Evolutionary conservation across 257 asterid species (phyloP).

Genomic region (Misopates orontium): DNA sequence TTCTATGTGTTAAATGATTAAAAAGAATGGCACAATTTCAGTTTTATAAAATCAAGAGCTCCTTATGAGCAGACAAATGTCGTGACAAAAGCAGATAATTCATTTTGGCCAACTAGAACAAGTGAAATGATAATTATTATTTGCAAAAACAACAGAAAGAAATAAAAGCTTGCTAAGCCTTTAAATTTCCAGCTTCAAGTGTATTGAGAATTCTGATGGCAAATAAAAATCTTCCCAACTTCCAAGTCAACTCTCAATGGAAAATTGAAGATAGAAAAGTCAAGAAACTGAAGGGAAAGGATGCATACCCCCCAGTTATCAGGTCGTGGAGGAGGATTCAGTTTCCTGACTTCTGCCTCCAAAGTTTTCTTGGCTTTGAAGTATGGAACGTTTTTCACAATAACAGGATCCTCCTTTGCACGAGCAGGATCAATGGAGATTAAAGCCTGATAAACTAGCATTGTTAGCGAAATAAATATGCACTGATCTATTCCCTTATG

Average conservation of each 20-base stretch:
- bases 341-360: conserved; percentile 88
- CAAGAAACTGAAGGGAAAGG: conserved; percentile 21
- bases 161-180: no score
- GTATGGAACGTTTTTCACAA: conserved; percentile 77
- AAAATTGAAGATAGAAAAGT: conserved; percentile 18
- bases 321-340: conserved; percentile 87
- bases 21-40: no score
- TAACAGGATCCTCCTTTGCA: conserved; percentile 82
- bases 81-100: no score
- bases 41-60: no score
- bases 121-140: no score
- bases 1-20: no score
- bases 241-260: neutral
- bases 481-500: neutral
- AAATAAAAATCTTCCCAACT: no score
- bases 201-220: no score
- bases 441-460: conserved; percentile 62
- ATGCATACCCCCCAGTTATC: conserved; percentile 79
- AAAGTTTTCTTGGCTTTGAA: conserved; percentile 77
- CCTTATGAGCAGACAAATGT: no score
- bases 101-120: no score
- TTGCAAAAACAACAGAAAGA: no score
- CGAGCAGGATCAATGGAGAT: conserved; percentile 86
- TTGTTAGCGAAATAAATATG: conserved; percentile 24
- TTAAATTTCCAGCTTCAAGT: no score